A percentile compares a stretch with the other conserved stretches of the same genome.
These are phyloP conservation scores for Bruguiera sexangula DNA, from an alignment of 345 rosid genomes.

Conservation along the genomic window DNA sequence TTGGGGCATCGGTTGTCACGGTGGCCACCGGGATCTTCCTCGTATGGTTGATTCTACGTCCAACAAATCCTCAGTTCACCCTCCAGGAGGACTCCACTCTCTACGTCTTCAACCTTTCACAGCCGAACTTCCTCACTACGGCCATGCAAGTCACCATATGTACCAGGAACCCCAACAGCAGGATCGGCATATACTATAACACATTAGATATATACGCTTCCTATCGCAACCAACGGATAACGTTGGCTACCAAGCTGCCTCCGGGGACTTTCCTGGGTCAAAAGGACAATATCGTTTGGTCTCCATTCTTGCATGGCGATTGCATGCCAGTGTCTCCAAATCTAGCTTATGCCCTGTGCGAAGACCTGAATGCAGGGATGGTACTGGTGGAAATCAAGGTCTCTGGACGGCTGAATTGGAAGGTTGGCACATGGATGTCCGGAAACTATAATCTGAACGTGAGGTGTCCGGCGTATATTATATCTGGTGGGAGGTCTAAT, in stretches of 20 bases:
- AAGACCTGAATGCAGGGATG: constrained; percentile 56
- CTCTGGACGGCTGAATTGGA: constrained; percentile 60
- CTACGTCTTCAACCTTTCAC: constrained; percentile 48
- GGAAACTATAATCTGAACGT: constrained; percentile 52
- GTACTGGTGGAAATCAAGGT: constrained; percentile 53
- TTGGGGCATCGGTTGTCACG: constrained; percentile 9
- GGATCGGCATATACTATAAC: constrained; percentile 58
- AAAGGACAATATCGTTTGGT: constrained; percentile 59
- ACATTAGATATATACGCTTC: constrained; percentile 50
- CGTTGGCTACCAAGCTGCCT: constrained; percentile 49
- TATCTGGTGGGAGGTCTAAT: constrained; percentile 14
- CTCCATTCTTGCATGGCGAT: constrained; percentile 53
- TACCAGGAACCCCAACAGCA: constrained; percentile 60
- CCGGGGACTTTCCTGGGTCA: constrained; percentile 53
- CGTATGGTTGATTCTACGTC: constrained; percentile 54
- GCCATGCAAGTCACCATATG: constrained; percentile 61
- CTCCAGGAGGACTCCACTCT: constrained; percentile 74
- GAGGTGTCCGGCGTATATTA: constrained; percentile 59
- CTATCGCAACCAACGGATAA: constrained; percentile 70
- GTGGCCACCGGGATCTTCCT: constrained; percentile 38
- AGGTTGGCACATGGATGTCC: constrained; percentile 73
- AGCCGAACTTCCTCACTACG: constrained; percentile 36
- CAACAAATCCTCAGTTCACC: constrained; percentile 56
- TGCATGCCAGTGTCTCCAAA: constrained; percentile 48
- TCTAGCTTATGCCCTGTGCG: constrained; percentile 31